Conservation (phyloP, 495 filamentous ascomycete species). For the Lepraria neglecta region DNA sequence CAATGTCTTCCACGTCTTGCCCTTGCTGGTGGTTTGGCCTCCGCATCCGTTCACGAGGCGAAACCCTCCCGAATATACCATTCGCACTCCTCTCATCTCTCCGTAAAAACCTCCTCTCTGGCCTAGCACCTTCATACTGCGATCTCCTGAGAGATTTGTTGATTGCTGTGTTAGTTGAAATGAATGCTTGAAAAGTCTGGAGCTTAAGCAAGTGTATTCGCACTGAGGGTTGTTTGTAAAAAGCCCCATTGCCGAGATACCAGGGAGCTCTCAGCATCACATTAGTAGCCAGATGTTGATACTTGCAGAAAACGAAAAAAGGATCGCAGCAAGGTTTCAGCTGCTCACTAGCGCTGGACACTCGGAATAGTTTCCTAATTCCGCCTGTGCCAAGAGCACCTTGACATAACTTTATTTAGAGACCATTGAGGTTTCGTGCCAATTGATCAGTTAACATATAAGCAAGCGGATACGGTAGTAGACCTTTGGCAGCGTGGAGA, state of each 20-base stretch:
- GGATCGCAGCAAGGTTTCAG: not conserved
- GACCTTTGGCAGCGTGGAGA: too few relatives aligned
- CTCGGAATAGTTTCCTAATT: not conserved
- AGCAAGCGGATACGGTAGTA: not conserved
- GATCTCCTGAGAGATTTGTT: conserved; percentile 23
- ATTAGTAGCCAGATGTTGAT: not conserved
- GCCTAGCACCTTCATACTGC: not conserved
- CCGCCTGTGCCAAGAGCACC: too few relatives aligned
- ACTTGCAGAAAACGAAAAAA: not conserved
- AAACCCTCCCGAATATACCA: not conserved
- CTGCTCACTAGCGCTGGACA: not conserved
- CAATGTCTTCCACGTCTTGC: conserved; percentile 2
- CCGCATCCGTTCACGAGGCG: not conserved
- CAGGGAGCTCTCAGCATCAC: conserved; percentile 13
- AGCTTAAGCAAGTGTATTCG: not conserved
- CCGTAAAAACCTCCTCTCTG: not conserved
- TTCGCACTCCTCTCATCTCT: conserved; percentile 1
- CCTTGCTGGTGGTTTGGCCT: conserved; percentile 16
- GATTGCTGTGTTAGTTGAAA: conserved; percentile 26
- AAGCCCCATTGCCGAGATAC: not conserved
- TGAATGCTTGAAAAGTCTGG: not conserved
- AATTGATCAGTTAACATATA: not conserved
- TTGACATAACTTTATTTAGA: not conserved
- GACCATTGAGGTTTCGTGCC: not conserved
- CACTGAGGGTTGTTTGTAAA: not conserved